Evolutionary conservation across 768 basidiomycete species (phyloP), one percentile per base, ranked within the genome.

Genomic region (Calocera viscosa): DNA sequence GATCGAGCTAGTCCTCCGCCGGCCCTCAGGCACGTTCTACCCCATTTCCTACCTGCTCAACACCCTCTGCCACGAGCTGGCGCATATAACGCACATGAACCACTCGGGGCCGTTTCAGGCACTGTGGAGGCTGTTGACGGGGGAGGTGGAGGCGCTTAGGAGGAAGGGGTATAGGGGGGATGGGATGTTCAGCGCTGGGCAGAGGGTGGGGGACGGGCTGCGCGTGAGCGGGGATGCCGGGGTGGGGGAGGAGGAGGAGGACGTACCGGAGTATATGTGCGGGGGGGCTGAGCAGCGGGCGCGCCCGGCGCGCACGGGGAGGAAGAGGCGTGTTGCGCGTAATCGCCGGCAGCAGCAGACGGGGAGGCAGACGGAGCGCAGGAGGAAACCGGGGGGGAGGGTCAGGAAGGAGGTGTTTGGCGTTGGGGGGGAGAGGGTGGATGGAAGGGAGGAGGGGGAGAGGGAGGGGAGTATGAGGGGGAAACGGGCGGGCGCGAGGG

Each of bases 31-130:
- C 11, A 78, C 79, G 0, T 86, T 89, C 70, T 79, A 83, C 24
- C 81, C 88, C 0, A 81, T 79, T 14, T 82, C 82, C 26, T 88
- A 85, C 83, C 71, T 92, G 32, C 82, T 93, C 81, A 84, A 87
- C 70, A 87, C 85, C 0, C 75, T 92, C 10, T 92, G 90, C 74
- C 91, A 93, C 72, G 91, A 93, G 82, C 90, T 92, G 71, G 65
- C 77, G 74, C 65, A 66, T 64, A 32, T 63, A 24, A 47, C 91
- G 89, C 86, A 92, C 74, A 87, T 87, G 88, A 80, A 92, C 70
- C 91, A 93, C 71, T 87, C 88, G 0, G 78, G 83, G 5, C 83
- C 78, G 0, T 93, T 93, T 73, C 90, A 91, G 76, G 79, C 82
- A 12, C 79, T 91, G 1, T 91, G 91, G 88, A 79, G 76, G 33